These are phyloP conservation scores for Neofusicoccum ribis DNA, from an alignment of 2,329 filamentous ascomycete genomes.

Conservation along the genomic window DNA sequence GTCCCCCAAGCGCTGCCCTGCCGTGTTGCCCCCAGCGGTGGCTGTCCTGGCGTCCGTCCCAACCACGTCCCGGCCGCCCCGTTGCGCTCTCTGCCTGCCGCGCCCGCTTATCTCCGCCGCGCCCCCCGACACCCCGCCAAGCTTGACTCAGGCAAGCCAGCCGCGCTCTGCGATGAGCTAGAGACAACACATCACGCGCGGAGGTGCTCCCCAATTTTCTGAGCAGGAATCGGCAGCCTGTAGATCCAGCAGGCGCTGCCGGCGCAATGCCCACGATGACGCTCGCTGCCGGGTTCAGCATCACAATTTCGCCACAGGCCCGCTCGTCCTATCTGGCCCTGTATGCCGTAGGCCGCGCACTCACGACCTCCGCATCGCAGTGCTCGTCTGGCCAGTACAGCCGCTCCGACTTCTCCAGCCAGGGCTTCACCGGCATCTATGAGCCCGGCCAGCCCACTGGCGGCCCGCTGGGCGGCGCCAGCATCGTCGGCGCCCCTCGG, in stretches of 20 bases:
- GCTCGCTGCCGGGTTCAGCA: slow-evolving; percentile 23
- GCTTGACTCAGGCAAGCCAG: slow-evolving; percentile 19
- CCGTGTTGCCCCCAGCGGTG: not conserved
- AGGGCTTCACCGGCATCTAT: slow-evolving; percentile 63
- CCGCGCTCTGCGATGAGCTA: slow-evolving; percentile 18
- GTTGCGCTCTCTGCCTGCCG: not conserved
- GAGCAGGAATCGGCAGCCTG: not conserved
- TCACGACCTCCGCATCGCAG: slow-evolving; percentile 37
- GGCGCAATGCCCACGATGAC: slow-evolving; percentile 7
- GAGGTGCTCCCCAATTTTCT: not conserved
- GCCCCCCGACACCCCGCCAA: slow-evolving; percentile 17
- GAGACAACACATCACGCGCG: slow-evolving; percentile 18
- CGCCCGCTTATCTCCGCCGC: slow-evolving; percentile 13
- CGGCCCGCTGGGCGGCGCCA: slow-evolving; percentile 63
- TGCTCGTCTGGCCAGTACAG: slow-evolving; percentile 53
- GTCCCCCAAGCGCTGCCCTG: not conserved
- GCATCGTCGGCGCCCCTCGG: slow-evolving; percentile 57
- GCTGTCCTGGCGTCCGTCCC: not conserved
- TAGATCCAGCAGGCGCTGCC: not conserved
- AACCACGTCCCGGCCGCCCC: not conserved
- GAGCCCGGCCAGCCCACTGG: slow-evolving; percentile 62
- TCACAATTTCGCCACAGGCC: slow-evolving; percentile 40
- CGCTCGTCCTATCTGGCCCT: slow-evolving; percentile 42
- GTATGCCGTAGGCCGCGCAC: slow-evolving; percentile 32
- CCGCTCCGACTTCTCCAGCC: slow-evolving; percentile 63